These are phyloP conservation scores for Globisporangium perplexum DNA, from an alignment of 352 stramenopile genomes.

Conservation along the genomic window DNA sequence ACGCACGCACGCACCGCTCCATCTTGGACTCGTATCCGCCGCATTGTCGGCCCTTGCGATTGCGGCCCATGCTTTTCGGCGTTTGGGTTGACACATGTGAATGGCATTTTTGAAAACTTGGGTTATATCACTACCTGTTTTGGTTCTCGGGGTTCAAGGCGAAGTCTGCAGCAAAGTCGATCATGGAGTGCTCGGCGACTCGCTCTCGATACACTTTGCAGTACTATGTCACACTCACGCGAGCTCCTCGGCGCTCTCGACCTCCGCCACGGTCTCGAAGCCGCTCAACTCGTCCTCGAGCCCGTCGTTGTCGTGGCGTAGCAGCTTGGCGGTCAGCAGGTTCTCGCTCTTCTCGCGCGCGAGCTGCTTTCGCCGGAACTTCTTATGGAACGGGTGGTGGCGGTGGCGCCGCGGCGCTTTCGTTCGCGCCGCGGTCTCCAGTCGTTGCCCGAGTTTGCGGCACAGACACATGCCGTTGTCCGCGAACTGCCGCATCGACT, in stretches of 20 bases:
- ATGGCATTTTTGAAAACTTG: too few relatives aligned
- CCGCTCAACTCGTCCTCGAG: conserved; percentile 9
- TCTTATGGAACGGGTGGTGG: conserved; percentile 9
- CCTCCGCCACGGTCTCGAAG: conserved; percentile 10
- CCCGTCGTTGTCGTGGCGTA: conserved; percentile 6
- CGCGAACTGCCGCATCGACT: conserved; percentile 5
- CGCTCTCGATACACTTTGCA: neutral
- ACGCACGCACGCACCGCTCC: conserved; percentile 29
- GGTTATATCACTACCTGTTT: too few relatives aligned
- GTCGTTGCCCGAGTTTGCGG: conserved; percentile 46
- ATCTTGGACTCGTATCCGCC: conserved; percentile 70
- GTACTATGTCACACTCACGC: neutral
- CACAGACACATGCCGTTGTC: conserved; percentile 42
- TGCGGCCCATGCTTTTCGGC: conserved; percentile 47
- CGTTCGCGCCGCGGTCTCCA: conserved; percentile 23
- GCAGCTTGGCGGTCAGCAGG: conserved; percentile 12
- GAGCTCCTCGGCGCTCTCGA: conserved; percentile 1
- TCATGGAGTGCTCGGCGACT: neutral
- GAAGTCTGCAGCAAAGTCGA: too few relatives aligned
- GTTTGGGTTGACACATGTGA: too few relatives aligned
- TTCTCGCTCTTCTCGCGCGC: conserved; percentile 7
- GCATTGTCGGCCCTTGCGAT: conserved; percentile 66
- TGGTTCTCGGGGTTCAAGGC: too few relatives aligned
- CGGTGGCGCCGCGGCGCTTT: conserved; percentile 16
- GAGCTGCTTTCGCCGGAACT: conserved; percentile 2